phyloP scores from a whole-genome alignment of 2,329 filamentous ascomycete species.

The Ophiostoma sp. region DNA sequence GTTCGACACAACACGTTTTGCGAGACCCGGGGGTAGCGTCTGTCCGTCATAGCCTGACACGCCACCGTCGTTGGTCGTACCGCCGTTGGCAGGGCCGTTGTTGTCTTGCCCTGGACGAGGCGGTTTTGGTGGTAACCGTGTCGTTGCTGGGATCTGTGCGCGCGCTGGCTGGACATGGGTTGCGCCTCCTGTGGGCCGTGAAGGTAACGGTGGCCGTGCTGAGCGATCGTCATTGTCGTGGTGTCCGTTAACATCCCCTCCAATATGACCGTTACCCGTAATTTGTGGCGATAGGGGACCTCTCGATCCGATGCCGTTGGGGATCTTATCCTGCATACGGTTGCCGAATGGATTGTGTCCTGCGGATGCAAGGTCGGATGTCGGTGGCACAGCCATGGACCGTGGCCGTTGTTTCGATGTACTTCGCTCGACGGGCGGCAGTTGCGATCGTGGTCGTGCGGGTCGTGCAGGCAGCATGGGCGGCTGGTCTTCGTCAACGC shows the following conservation, averaged over 20 bases:
- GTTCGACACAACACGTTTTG: constrained; percentile 49
- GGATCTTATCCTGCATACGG: constrained; percentile 47
- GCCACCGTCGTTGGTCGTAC: background rate
- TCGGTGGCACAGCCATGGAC: constrained; percentile 17
- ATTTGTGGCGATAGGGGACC: constrained; percentile 7
- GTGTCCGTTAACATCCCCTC: background rate
- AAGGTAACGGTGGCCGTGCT: constrained; percentile 50
- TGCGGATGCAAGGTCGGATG: constrained; percentile 54
- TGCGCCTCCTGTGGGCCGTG: constrained; percentile 46
- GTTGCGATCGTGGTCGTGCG: constrained; percentile 50
- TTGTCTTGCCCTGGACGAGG: constrained; percentile 35
- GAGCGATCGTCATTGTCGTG: constrained; percentile 32
- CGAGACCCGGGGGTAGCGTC: constrained; percentile 29
- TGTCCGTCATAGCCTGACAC: background rate
- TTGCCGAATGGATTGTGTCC: constrained; percentile 51
- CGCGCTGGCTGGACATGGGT: constrained; percentile 30
- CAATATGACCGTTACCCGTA: background rate
- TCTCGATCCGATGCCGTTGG: constrained; percentile 38
- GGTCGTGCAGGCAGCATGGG: constrained; percentile 53
- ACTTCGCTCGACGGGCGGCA: constrained; percentile 32
- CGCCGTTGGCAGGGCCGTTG: background rate
- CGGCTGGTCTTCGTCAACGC: constrained; percentile 52
- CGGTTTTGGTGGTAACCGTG: constrained; percentile 28
- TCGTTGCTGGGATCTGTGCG: constrained; percentile 13
- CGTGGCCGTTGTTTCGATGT: constrained; percentile 1